Evolutionary conservation across 164 flowering plant species (phyloP).

Genomic region (Vitis riparia): DNA sequence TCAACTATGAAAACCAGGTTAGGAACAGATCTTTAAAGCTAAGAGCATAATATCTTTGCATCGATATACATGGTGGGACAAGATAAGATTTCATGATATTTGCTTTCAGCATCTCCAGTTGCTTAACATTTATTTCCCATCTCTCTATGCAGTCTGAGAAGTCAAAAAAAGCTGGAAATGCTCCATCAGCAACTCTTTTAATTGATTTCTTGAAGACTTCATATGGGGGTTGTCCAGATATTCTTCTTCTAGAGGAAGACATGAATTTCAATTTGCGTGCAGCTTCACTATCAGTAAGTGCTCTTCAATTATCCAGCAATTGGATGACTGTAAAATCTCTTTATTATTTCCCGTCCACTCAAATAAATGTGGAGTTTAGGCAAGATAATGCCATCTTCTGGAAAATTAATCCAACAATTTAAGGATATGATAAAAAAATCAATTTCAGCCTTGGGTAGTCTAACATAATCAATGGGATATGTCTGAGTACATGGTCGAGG

Average conservation of each 20-base stretch:
- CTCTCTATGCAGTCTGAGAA: conserved; percentile 72
- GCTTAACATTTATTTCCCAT: neutral
- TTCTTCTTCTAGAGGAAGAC: conserved; percentile 79
- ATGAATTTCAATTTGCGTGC: conserved; percentile 84
- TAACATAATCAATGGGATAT: no score
- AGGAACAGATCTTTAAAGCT: no score
- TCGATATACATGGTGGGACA: no score
- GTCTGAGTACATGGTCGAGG: no score
- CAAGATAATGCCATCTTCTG: no score
- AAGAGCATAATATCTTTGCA: no score
- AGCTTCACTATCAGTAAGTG: conserved; percentile 69
- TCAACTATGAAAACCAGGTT: no score
- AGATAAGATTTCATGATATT: no score
- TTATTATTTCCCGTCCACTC: neutral
- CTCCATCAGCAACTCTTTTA: conserved; percentile 52
- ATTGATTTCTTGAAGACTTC: conserved; percentile 66
- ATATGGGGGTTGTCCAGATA: conserved; percentile 36
- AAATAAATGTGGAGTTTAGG: no score
- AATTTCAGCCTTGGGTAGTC: no score
- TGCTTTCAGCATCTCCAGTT: neutral
- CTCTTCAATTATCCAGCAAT: neutral
- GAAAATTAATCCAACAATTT: no score
- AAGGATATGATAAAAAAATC: no score
- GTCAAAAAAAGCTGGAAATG: conserved; percentile 83
- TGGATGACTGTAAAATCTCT: neutral